phyloP scores from a whole-genome alignment of 441 rosid genomes.

The Monsonia emarginata region DNA sequence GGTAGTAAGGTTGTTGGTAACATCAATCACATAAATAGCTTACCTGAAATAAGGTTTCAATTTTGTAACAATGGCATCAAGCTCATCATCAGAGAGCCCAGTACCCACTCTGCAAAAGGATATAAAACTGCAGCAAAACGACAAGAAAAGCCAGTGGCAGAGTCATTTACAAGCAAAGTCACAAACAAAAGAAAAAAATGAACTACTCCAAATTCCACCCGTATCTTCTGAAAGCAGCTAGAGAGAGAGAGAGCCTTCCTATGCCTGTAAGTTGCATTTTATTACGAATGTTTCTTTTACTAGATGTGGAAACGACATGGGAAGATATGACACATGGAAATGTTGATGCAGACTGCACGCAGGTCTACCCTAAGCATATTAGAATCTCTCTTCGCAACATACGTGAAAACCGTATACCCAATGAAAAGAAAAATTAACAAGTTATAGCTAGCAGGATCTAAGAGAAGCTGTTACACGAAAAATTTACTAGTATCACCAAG shows the following conservation, averaged over 20 bases:
- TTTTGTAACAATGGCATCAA: constrained; percentile 64
- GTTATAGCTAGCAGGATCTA: neutral
- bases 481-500: neutral
- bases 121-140: constrained; percentile 55
- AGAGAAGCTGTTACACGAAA: neutral
- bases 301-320: neutral
- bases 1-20: neutral
- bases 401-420: neutral
- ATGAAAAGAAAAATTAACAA: neutral
- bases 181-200: no score
- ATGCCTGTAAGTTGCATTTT: neutral
- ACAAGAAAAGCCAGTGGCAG: constrained; percentile 3
- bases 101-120: constrained; percentile 97
- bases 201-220: neutral
- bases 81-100: constrained; percentile 83
- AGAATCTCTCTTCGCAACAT: neutral
- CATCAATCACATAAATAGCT: constrained; percentile 11
- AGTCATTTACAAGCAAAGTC: neutral
- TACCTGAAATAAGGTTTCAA: constrained; percentile 92
- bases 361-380: neutral
- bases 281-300: neutral
- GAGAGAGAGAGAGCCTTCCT: neutral
- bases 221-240: neutral
- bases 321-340: neutral
- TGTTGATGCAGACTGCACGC: neutral